A percentile compares a stretch with the other conserved stretches of the same genome.
Evolutionary conservation across 2,329 filamentous ascomycete species (phyloP).

Genomic region (Xylariaceae sp.): DNA sequence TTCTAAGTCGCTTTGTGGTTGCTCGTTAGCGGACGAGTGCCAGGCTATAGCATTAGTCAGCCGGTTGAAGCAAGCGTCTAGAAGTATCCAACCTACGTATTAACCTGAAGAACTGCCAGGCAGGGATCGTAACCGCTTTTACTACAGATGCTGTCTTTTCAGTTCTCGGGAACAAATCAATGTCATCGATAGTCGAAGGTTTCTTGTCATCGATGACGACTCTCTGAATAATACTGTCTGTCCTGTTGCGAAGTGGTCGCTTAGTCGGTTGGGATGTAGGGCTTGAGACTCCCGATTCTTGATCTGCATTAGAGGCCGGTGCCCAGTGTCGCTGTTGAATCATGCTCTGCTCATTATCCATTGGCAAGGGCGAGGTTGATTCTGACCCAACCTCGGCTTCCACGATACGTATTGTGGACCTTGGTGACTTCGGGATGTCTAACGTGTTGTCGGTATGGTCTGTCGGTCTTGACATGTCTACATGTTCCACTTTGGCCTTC

Average conservation of each 20-base stretch:
- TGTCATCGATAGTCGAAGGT: too few relatives aligned
- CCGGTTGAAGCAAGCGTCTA: constrained; percentile 1
- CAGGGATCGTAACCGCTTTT: constrained; percentile 90
- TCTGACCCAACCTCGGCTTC: constrained; percentile 22
- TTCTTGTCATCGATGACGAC: constrained; percentile 47
- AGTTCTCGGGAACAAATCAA: constrained; percentile 35
- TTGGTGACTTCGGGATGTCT: constrained; percentile 21
- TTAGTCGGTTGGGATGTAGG: constrained; percentile 15
- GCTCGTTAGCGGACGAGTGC: constrained; percentile 62
- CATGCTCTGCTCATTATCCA: constrained; percentile 5
- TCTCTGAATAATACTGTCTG: constrained; percentile 58
- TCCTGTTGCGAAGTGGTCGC: constrained; percentile 33
- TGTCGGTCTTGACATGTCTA: constrained; percentile 31
- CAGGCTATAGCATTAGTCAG: constrained; percentile 59
- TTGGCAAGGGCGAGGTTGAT: constrained; percentile 15
- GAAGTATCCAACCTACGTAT: constrained; percentile 62
- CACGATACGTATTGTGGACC: constrained; percentile 34
- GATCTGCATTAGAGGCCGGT: constrained; percentile 4
- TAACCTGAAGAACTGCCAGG: constrained; percentile 94
- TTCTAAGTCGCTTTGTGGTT: constrained; percentile 65
- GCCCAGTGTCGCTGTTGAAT: constrained; percentile 1
- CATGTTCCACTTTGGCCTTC: constrained; percentile 34
- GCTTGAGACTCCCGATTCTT: constrained; percentile 14
- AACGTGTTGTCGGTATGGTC: constrained; percentile 6
- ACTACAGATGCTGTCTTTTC: constrained; percentile 46